These are phyloP conservation scores for Metschnikowia orientalis DNA, from an alignment of 805 yeast species.

Conservation along the genomic window DNA sequence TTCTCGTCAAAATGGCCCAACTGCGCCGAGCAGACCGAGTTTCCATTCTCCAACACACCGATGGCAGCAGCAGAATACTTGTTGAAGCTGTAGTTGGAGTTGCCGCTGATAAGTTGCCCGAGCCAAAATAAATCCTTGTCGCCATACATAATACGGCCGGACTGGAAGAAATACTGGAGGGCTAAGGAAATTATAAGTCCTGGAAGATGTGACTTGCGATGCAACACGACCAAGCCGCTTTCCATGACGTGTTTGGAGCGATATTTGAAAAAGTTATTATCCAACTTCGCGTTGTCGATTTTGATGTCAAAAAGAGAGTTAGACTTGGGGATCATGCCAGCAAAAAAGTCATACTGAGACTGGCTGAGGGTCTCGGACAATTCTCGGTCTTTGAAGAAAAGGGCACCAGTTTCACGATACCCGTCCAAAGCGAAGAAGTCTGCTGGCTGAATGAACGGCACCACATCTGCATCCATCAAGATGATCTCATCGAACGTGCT, in stretches of 20 bases:
- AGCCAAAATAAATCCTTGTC: slow-evolving; percentile 30
- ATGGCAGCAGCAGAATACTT: slow-evolving; percentile 20
- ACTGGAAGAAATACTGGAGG: slow-evolving; percentile 16
- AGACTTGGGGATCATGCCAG: slow-evolving; percentile 11
- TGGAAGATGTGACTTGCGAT: slow-evolving; percentile 21
- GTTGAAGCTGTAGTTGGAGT: slow-evolving; percentile 18
- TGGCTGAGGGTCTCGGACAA: slow-evolving; percentile 12
- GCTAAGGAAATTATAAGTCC: slow-evolving; percentile 14
- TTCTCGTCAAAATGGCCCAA: slow-evolving; percentile 22
- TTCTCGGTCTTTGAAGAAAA: slow-evolving; percentile 25
- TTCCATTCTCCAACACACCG: slow-evolving; percentile 17
- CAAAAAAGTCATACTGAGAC: slow-evolving; percentile 9
- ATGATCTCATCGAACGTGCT: slow-evolving; percentile 30
- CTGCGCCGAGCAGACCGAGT: slow-evolving; percentile 24
- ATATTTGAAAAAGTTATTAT: slow-evolving; percentile 16
- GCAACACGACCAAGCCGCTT: slow-evolving; percentile 32
- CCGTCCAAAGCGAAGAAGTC: slow-evolving; percentile 10
- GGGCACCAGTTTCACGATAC: slow-evolving; percentile 26
- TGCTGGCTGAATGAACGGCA: slow-evolving; percentile 14
- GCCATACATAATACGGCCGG: slow-evolving; percentile 23
- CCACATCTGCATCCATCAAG: slow-evolving; percentile 18
- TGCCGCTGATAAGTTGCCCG: slow-evolving; percentile 25
- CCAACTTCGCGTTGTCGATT: slow-evolving; percentile 7
- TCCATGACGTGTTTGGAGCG: slow-evolving; percentile 29
- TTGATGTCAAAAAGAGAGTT: slow-evolving; percentile 6